phyloP scores from a whole-genome alignment of 352 stramenopile species.

The Pseudoperonospora humuli region DNA sequence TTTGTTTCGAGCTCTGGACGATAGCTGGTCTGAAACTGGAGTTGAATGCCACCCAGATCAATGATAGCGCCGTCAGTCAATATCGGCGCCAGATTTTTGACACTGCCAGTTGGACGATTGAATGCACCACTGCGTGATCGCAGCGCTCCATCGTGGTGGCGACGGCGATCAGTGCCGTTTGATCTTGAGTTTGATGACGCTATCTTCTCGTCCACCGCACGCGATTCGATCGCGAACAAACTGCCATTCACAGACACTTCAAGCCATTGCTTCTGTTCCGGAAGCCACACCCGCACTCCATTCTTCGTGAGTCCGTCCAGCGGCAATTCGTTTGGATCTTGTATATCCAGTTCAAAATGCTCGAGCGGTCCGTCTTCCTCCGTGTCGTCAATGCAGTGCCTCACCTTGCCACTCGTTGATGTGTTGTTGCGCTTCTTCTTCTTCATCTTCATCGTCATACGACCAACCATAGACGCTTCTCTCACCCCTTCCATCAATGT shows the following conservation, averaged over 20 bases:
- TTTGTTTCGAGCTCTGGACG: constrained; percentile 18
- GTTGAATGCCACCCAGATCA: constrained; percentile 64
- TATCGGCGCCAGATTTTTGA: constrained; percentile 32
- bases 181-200: constrained; percentile 3
- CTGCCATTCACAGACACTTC: constrained; percentile 77
- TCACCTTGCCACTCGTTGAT: neutral
- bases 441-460: no score
- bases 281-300: constrained; percentile 69
- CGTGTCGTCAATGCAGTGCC: constrained; percentile 19
- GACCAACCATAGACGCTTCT: neutral
- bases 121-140: constrained; percentile 51
- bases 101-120: constrained; percentile 42
- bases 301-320: constrained; percentile 79
- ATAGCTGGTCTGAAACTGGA: constrained; percentile 60
- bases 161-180: constrained; percentile 6
- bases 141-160: constrained; percentile 6
- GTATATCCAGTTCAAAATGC: constrained; percentile 36
- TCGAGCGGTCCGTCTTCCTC: constrained; percentile 25
- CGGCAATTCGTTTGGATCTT: constrained; percentile 30
- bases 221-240: constrained; percentile 57
- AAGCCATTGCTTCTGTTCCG: constrained; percentile 63
- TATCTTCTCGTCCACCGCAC: constrained; percentile 10
- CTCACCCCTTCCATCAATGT: constrained; percentile 13
- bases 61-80: constrained; percentile 68
- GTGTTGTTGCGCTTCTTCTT: constrained; percentile 6